Evolutionary conservation across 441 rosid species (phyloP).

Genomic region (Sinapis alba): DNA sequence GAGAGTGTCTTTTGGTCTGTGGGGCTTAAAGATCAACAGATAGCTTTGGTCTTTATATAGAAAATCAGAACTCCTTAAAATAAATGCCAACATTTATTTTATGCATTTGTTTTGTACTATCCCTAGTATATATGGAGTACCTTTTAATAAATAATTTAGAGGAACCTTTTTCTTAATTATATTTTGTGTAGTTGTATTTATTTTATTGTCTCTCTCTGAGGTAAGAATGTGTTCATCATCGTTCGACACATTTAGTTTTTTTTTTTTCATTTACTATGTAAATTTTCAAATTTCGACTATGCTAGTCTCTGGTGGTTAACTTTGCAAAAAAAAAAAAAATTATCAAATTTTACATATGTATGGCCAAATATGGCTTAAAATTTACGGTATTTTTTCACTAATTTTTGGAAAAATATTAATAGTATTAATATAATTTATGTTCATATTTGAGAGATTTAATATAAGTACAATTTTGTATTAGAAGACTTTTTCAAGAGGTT

Average conservation of each 20-base stretch:
- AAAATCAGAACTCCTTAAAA: constrained; percentile 10
- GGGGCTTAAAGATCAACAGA: constrained; percentile 32
- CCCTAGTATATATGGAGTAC: neutral
- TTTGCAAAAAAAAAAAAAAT: neutral
- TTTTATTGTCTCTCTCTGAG: constrained; percentile 11
- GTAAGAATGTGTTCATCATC: constrained; percentile 9
- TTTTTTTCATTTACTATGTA: neutral
- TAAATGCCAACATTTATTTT: neutral
- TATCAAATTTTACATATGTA: neutral
- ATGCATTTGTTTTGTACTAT: neutral
- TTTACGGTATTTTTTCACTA: neutral
- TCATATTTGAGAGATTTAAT: neutral
- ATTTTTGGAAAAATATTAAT: neutral
- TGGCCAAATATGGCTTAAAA: neutral
- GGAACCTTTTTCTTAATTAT: neutral
- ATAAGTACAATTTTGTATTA: neutral
- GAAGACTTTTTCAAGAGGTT: neutral
- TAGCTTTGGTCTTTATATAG: constrained; percentile 31
- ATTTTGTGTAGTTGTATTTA: constrained; percentile 5
- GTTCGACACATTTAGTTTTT: neutral
- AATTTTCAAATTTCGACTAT: neutral
- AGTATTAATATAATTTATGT: too few species aligned
- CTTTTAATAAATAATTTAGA: neutral
- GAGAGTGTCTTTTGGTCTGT: constrained; percentile 32
- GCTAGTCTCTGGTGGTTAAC: neutral